These are phyloP conservation scores for Apocynum venetum DNA, from an alignment of 257 asterid species.

Conservation along the genomic window DNA sequence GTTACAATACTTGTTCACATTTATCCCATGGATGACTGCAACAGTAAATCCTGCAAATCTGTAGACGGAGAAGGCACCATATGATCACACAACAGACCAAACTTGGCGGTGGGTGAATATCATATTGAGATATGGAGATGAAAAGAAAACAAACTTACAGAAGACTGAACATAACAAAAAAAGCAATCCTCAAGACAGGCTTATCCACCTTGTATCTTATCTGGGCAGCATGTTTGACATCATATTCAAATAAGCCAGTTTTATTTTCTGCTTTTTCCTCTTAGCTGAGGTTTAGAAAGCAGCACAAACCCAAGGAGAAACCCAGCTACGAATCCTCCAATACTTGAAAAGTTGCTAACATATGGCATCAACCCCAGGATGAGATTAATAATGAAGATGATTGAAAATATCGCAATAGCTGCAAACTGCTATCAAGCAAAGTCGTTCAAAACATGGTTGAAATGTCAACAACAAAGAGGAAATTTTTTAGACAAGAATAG, in stretches of 20 bases:
- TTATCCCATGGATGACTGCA: constrained; percentile 43
- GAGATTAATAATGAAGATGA: constrained; percentile 44
- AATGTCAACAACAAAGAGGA: constrained; percentile 6
- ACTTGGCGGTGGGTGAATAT: not conserved
- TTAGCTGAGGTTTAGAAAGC: constrained; percentile 53
- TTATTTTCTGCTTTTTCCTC: constrained; percentile 42
- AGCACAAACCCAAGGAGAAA: constrained; percentile 61
- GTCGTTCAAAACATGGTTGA: constrained; percentile 13
- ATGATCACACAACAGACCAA: not conserved
- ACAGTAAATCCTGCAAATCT: constrained; percentile 54
- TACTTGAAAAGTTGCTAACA: constrained; percentile 68
- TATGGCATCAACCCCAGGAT: constrained; percentile 70
- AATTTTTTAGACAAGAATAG: not conserved
- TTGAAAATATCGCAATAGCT: constrained; percentile 36
- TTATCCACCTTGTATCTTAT: constrained; percentile 47
- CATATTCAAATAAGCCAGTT: constrained; percentile 62
- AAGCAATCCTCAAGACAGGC: constrained; percentile 52
- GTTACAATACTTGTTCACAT: constrained; percentile 57
- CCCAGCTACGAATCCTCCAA: constrained; percentile 84
- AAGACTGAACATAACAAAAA: constrained; percentile 47
- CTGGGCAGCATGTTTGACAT: constrained; percentile 41
- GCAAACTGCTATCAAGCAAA: constrained; percentile 43
- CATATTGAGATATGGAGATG: not conserved
- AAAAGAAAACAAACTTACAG: constrained; percentile 51
- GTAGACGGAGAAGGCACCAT: constrained; percentile 18